Percentiles rank a stretch among this genome's conserved stretches.
Conservation (phyloP, 148 eudicot species). For the Diospyros kaki region DNA sequence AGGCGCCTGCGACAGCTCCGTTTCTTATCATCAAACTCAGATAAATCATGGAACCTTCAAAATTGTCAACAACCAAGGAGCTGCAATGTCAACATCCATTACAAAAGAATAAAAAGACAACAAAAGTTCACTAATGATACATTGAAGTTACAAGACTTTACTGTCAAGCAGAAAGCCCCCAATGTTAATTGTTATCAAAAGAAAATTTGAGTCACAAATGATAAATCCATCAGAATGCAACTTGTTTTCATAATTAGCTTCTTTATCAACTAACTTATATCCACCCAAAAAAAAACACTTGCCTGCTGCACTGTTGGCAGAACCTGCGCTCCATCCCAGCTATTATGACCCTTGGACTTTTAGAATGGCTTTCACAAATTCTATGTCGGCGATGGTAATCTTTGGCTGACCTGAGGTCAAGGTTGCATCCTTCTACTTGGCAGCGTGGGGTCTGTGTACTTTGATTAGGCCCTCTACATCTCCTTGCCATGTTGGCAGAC, state of each 20-base stretch:
- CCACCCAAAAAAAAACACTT: conserved; percentile 7
- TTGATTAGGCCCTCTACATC: conserved; percentile 30
- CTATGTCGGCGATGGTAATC: conserved; percentile 65
- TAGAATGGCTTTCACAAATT: conserved; percentile 75
- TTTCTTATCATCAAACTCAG: conserved; percentile 84
- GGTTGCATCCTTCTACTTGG: conserved; percentile 64
- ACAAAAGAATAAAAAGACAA: too few species aligned
- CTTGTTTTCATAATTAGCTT: background rate
- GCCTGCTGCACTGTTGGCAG: conserved; percentile 90
- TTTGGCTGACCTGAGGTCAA: conserved; percentile 56
- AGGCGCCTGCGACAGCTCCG: conserved; percentile 89
- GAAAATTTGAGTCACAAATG: too few species aligned
- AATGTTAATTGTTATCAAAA: too few species aligned
- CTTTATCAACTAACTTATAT: background rate
- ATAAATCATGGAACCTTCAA: conserved; percentile 67
- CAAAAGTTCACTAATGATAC: too few species aligned
- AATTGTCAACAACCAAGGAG: background rate
- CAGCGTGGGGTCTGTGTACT: conserved; percentile 29
- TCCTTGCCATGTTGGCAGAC: conserved; percentile 27
- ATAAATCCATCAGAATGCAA: background rate
- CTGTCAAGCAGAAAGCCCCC: too few species aligned
- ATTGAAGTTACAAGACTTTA: too few species aligned
- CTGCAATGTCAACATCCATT: background rate
- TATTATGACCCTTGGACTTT: conserved; percentile 58
- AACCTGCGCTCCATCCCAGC: conserved; percentile 60